Evolutionary conservation across 352 stramenopile species (phyloP).

Genomic region (Globisporangium camurandrum): DNA sequence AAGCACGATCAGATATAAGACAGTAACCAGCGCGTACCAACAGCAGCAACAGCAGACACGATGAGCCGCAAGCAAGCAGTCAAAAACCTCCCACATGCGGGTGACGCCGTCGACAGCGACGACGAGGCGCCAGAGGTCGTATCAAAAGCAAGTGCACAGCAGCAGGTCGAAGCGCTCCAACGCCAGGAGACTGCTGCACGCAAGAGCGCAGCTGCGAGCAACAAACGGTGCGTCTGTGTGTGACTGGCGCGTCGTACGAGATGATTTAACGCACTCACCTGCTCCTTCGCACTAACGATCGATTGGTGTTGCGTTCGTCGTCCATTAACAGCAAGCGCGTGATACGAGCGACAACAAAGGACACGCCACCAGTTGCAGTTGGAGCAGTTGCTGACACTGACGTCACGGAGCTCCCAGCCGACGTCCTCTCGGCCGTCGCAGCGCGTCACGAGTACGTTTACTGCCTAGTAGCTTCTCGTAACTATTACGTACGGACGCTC

Average conservation of each 20-base stretch:
- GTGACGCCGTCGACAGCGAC: constrained; percentile 36
- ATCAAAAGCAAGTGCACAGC: constrained; percentile 56
- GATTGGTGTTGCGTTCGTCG: too few species aligned
- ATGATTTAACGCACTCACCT: too few species aligned
- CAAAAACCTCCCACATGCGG: constrained; percentile 11
- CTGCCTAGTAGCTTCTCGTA: neutral
- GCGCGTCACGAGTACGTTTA: constrained; percentile 45
- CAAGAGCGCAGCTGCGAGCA: constrained; percentile 18
- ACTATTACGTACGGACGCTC: neutral
- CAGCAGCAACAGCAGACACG: neutral
- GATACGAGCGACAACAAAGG: constrained; percentile 4
- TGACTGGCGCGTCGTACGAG: too few species aligned
- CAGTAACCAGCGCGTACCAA: neutral
- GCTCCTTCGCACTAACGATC: too few species aligned
- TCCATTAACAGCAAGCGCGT: constrained; percentile 42
- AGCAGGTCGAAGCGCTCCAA: constrained; percentile 40
- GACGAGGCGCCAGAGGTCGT: constrained; percentile 75
- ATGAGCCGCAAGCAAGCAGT: constrained; percentile 11
- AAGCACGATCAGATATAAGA: too few species aligned
- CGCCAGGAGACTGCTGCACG: constrained; percentile 45
- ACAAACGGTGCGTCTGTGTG: constrained; percentile 32
- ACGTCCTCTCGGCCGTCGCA: constrained; percentile 60
- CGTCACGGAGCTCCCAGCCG: constrained; percentile 42
- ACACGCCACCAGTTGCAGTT: constrained; percentile 7
- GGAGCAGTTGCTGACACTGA: constrained; percentile 14